A percentile compares a stretch with the other conserved stretches of the same genome.
Evolutionary conservation across 1,284 basidiomycete genomes (phyloP).

Genomic region (Cryptococcus floricola): DNA sequence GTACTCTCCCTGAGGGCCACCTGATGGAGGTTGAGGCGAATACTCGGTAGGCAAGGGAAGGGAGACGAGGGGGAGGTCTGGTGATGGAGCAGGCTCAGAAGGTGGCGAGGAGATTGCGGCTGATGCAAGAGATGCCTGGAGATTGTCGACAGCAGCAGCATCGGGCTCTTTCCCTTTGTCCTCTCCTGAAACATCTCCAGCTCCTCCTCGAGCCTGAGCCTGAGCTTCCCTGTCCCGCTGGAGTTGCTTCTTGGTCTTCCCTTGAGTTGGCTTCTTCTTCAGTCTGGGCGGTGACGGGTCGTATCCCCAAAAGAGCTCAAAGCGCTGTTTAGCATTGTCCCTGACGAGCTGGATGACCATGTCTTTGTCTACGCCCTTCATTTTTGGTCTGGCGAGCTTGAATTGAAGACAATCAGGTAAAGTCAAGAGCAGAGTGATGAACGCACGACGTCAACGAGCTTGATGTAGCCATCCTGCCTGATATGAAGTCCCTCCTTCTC

Average conservation of each 20-base stretch:
- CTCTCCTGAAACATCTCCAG: background rate
- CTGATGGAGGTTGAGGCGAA: background rate
- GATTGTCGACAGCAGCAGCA: conserved; percentile 22
- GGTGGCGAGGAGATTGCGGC: background rate
- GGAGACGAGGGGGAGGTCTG: conserved; percentile 29
- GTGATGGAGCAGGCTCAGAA: conserved; percentile 4
- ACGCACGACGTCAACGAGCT: conserved; percentile 68
- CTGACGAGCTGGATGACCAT: conserved; percentile 68
- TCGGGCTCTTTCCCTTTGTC: conserved; percentile 12
- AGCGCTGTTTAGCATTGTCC: conserved; percentile 73
- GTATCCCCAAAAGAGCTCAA: conserved; percentile 62
- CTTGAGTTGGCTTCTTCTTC: conserved; percentile 22
- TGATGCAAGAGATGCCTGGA: conserved; percentile 10
- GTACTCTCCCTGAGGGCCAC: conserved; percentile 51
- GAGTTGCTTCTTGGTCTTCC: conserved; percentile 14
- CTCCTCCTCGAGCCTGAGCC: background rate
- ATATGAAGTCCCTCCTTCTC: conserved; percentile 68
- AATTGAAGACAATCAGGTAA: background rate
- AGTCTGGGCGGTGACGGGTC: conserved; percentile 47
- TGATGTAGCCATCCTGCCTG: conserved; percentile 73
- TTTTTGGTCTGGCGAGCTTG: conserved; percentile 57
- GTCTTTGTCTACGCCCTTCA: conserved; percentile 57
- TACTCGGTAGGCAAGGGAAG: conserved; percentile 10
- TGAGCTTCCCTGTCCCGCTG: conserved; percentile 11
- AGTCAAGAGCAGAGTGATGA: background rate